Percentiles rank a stretch among this genome's conserved stretches.
Conservation (phyloP, 257 asterid genomes). For the Penstemon newberryi region DNA sequence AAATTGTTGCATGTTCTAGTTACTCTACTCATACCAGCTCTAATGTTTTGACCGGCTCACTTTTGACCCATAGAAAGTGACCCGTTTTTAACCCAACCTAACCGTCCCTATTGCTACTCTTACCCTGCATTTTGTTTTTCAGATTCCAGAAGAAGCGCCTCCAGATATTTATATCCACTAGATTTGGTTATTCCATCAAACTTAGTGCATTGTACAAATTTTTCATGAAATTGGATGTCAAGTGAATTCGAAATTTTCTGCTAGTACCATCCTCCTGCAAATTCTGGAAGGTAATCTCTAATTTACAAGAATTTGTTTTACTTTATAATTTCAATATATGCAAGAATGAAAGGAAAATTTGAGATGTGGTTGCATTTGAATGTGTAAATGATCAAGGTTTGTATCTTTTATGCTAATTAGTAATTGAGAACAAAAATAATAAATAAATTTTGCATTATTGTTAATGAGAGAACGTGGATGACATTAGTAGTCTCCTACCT, state of each 20-base stretch:
- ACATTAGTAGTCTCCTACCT: no score
- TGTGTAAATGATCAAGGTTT: background rate
- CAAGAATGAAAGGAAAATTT: background rate
- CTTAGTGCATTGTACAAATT: background rate
- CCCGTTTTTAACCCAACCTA: no score
- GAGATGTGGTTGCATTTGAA: background rate
- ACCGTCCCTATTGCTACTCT: no score
- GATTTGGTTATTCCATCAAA: slow-evolving; percentile 8
- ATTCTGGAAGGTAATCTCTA: background rate
- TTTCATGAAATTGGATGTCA: background rate
- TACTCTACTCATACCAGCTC: background rate
- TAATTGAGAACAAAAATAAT: background rate
- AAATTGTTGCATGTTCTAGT: background rate
- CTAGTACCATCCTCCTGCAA: background rate
- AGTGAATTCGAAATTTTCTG: background rate
- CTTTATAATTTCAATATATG: background rate
- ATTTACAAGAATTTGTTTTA: background rate
- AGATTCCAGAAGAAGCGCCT: slow-evolving; percentile 81
- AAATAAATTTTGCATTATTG: background rate
- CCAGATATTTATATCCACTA: slow-evolving; percentile 48
- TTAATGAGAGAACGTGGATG: background rate
- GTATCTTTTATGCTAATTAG: no score
- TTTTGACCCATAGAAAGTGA: no score
- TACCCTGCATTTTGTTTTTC: slow-evolving; percentile 23
- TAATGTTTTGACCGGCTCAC: background rate